Evolutionary conservation across 75 land plant genomes (phyloP).

Genomic region (Picea sitchensis): DNA sequence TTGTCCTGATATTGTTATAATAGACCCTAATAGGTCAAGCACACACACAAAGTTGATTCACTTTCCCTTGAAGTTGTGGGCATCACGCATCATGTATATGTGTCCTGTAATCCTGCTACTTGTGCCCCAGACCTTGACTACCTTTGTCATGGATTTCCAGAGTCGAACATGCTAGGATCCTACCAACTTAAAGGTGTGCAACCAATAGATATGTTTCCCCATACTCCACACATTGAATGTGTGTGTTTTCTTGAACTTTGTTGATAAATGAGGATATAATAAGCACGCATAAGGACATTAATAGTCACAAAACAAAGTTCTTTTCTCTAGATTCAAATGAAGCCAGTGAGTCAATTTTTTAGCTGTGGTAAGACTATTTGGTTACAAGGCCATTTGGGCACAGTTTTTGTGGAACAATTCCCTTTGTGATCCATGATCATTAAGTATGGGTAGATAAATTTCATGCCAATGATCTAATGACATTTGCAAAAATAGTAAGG

Average conservation of each 20-base stretch:
- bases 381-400: too few relatives aligned
- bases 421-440: not conserved
- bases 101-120: slow-evolving; percentile 95
- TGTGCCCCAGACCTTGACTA: slow-evolving; percentile 91
- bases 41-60: slow-evolving; percentile 83
- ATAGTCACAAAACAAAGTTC: too few relatives aligned
- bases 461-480: not conserved
- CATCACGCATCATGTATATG: slow-evolving; percentile 72
- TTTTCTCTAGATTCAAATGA: too few relatives aligned
- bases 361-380: too few relatives aligned
- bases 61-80: slow-evolving; percentile 57
- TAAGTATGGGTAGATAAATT: not conserved
- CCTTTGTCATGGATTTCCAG: slow-evolving; percentile 71
- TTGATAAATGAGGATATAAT: too few relatives aligned
- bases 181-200: slow-evolving; percentile 61
- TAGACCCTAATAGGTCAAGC: slow-evolving; percentile 95
- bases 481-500: not conserved
- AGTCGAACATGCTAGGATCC: slow-evolving; percentile 40
- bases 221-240: slow-evolving; percentile 94
- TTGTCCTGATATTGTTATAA: slow-evolving; percentile 73
- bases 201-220: slow-evolving; percentile 98
- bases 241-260: slow-evolving; percentile 67
- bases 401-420: too few relatives aligned
- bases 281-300: too few relatives aligned
- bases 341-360: too few relatives aligned